A percentile compares a stretch with the other conserved stretches of the same genome.
These are phyloP conservation scores for Dichotomopilus funicola DNA, from an alignment of 2,329 filamentous ascomycete genomes.

Conservation along the genomic window DNA sequence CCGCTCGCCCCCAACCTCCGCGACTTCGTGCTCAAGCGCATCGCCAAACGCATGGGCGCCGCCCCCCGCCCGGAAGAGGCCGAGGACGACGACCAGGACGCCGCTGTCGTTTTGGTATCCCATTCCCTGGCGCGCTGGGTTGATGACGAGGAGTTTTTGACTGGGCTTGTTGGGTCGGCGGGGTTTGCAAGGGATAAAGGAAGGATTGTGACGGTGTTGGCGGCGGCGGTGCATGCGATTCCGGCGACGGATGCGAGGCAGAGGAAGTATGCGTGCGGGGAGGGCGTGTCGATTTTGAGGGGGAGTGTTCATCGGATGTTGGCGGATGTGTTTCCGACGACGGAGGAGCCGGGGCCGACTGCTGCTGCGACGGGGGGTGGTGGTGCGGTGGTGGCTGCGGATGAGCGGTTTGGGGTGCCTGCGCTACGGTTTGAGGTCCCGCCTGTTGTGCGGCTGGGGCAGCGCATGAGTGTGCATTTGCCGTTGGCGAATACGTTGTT, in stretches of 20 bases:
- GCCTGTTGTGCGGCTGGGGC: conserved; percentile 16
- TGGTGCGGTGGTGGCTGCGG: too few relatives aligned
- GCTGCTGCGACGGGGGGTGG: too few relatives aligned
- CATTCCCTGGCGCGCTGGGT: conserved; percentile 43
- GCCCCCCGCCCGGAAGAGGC: too few relatives aligned
- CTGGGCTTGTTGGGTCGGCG: conserved; percentile 24
- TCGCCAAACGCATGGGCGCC: too few relatives aligned
- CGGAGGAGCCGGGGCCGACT: too few relatives aligned
- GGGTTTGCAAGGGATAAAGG: not conserved
- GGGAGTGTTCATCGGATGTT: conserved; percentile 25
- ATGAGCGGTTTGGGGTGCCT: not conserved
- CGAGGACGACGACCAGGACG: conserved; percentile 23
- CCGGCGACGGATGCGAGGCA: too few relatives aligned
- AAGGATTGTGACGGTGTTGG: conserved; percentile 39
- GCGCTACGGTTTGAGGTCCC: conserved; percentile 32
- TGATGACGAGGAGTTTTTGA: conserved; percentile 36
- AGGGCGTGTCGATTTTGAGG: conserved; percentile 46
- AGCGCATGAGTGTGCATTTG: conserved; percentile 40
- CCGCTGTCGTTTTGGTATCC: conserved; percentile 45
- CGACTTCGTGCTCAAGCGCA: too few relatives aligned
- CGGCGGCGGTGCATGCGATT: conserved; percentile 49
- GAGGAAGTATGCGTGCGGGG: not conserved
- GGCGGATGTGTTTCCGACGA: too few relatives aligned
- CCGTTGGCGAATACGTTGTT: conserved; percentile 76
- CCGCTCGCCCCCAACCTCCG: too few relatives aligned